Conservation (phyloP, 1,139 yeast species). For the Lodderomyces margitis region DNA sequence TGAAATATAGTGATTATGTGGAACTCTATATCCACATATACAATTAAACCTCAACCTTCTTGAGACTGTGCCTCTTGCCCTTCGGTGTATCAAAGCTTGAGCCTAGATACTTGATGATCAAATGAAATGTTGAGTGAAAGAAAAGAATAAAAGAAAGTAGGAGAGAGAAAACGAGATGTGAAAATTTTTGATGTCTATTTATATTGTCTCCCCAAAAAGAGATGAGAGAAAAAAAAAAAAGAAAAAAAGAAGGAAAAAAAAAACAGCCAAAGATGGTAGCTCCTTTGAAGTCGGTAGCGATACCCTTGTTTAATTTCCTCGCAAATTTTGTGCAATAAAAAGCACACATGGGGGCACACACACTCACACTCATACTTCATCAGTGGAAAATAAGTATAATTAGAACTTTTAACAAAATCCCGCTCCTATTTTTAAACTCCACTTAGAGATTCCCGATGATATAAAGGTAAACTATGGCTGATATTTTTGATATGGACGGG, state of each 20-base stretch:
- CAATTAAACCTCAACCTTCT: slow-evolving; percentile 1
- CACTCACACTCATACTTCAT: too few species aligned
- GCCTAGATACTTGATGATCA: too few species aligned
- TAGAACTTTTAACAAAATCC: too few species aligned
- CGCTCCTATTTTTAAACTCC: too few species aligned
- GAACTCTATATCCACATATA: slow-evolving; percentile 3
- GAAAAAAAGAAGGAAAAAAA: background rate
- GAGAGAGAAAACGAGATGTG: background rate
- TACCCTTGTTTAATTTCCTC: background rate
- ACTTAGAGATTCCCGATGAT: background rate
- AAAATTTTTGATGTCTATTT: background rate
- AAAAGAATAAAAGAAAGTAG: background rate
- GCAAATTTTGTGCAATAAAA: background rate
- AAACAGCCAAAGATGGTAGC: background rate
- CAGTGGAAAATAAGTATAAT: too few species aligned
- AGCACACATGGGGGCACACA: slow-evolving; percentile 1
- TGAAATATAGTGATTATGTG: slow-evolving; percentile 3
- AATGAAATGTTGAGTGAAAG: background rate
- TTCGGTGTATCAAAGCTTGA: too few species aligned
- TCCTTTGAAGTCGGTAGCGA: too few species aligned
- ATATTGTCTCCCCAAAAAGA: too few species aligned
- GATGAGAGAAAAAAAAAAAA: too few species aligned
- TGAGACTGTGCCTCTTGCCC: too few species aligned
- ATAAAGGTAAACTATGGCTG: slow-evolving; percentile 15
- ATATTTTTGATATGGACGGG: slow-evolving; percentile 17